Conservation (phyloP, 108 stramenopile genomes). For the Bacterosira constricta region DNA sequence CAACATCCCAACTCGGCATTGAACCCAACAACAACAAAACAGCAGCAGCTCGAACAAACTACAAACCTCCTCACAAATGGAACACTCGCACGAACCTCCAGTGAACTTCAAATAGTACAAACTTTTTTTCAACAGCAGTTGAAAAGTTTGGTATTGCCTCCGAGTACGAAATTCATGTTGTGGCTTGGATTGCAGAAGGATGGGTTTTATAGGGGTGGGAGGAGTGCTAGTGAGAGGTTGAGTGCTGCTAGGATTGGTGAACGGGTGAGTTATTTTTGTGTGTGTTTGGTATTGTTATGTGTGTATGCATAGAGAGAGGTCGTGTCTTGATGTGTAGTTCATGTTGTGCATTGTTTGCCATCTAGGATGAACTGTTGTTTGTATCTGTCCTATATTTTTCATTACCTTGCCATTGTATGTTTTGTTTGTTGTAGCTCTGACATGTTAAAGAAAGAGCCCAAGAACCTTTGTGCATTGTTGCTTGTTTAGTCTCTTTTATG, state of each 20-base stretch:
- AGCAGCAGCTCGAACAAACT: background rate
- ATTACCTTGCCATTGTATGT: too few species aligned
- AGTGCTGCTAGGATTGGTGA: conserved; percentile 93
- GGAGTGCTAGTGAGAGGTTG: conserved; percentile 83
- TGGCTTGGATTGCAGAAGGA: conserved; percentile 91
- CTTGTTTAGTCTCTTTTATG: too few species aligned
- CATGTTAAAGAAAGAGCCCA: too few species aligned
- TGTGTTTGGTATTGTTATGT: background rate
- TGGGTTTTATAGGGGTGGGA: conserved; percentile 79
- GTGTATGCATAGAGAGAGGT: too few species aligned
- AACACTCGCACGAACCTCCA: conserved; percentile 24
- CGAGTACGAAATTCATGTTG: conserved; percentile 74
- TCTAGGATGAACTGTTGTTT: background rate
- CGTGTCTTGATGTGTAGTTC: too few species aligned
- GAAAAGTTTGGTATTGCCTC: conserved; percentile 73
- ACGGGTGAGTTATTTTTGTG: conserved; percentile 62
- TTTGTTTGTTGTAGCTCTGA: too few species aligned
- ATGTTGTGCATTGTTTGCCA: too few species aligned
- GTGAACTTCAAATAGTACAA: conserved; percentile 56
- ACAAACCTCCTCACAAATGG: background rate
- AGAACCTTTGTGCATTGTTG: too few species aligned
- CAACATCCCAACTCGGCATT: background rate
- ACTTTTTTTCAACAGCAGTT: conserved; percentile 79
- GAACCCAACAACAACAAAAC: background rate
- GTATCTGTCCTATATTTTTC: conserved; percentile 1